Conservation (phyloP, 2,329 filamentous ascomycete genomes). For the Colletotrichum sp. region DNA sequence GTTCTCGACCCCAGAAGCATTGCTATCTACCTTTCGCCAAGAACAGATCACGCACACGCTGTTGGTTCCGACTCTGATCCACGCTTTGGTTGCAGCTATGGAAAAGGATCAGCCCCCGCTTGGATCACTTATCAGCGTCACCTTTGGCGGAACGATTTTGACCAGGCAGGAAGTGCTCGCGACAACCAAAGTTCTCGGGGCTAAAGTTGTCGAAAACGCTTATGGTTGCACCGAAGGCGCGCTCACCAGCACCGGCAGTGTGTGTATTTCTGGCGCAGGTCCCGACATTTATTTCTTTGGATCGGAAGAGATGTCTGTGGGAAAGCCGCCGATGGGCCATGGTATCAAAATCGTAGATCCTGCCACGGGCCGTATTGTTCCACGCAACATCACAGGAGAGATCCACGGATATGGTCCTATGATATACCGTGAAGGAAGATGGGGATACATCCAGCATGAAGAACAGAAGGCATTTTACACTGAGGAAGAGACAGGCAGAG, state of each 20-base stretch:
- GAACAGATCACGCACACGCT: background rate
- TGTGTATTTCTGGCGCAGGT: rapidly evolving
- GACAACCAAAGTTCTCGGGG: background rate
- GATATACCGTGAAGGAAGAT: background rate
- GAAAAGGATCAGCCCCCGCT: background rate
- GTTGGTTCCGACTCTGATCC: background rate
- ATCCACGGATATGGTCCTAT: background rate
- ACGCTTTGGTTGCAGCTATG: background rate
- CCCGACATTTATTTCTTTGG: background rate
- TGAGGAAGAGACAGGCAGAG: background rate
- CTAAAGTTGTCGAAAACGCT: background rate
- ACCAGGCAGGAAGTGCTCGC: background rate
- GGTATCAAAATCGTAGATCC: background rate
- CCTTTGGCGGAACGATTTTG: background rate
- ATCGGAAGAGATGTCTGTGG: background rate
- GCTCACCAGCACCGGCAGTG: background rate
- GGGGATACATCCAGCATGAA: background rate
- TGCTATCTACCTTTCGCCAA: background rate
- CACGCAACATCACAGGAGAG: background rate
- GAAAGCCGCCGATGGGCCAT: background rate
- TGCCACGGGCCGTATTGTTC: background rate
- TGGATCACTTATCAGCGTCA: background rate
- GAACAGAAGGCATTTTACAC: background rate
- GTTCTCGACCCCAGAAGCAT: background rate
- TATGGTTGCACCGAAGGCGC: background rate